A percentile compares a stretch with the other conserved stretches of the same genome.
Evolutionary conservation across 345 rosid species (phyloP).

Genomic region (Schrenkiella parvula): DNA sequence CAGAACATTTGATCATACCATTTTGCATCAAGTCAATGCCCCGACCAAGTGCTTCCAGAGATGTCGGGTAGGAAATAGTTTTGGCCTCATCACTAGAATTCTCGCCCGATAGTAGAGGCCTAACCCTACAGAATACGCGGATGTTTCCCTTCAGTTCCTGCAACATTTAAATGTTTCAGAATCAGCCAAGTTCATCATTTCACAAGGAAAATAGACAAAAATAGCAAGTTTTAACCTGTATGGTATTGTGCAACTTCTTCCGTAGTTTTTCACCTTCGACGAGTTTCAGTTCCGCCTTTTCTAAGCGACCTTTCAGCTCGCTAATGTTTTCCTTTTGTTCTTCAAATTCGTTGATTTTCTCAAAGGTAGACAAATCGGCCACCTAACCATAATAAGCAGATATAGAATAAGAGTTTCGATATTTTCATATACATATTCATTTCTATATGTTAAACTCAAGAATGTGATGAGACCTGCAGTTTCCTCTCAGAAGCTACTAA

Average conservation of each 20-base stretch:
- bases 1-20: slow-evolving; percentile 41
- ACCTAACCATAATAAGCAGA: slow-evolving; percentile 38
- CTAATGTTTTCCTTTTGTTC: slow-evolving; percentile 58
- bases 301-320: slow-evolving; percentile 58
- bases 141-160: slow-evolving; percentile 97
- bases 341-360: slow-evolving; percentile 69
- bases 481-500: slow-evolving; percentile 63
- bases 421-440: background rate
- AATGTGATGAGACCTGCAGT: slow-evolving; percentile 51
- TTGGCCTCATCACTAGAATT: slow-evolving; percentile 52
- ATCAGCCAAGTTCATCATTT: background rate
- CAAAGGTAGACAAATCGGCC: slow-evolving; percentile 72
- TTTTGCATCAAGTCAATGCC: slow-evolving; percentile 77
- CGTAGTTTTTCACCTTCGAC: slow-evolving; percentile 91
- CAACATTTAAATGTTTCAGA: slow-evolving; percentile 17
- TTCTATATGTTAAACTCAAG: background rate
- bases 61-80: slow-evolving; percentile 64
- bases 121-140: slow-evolving; percentile 95
- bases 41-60: slow-evolving; percentile 72
- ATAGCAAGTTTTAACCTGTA: slow-evolving; percentile 50
- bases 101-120: slow-evolving; percentile 78
- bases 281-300: slow-evolving; percentile 81
- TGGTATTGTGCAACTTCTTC: slow-evolving; percentile 91
- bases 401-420: background rate
- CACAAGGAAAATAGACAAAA: background rate